Conservation (phyloP, 495 filamentous ascomycete genomes). For the Jackrogersella minutella region DNA sequence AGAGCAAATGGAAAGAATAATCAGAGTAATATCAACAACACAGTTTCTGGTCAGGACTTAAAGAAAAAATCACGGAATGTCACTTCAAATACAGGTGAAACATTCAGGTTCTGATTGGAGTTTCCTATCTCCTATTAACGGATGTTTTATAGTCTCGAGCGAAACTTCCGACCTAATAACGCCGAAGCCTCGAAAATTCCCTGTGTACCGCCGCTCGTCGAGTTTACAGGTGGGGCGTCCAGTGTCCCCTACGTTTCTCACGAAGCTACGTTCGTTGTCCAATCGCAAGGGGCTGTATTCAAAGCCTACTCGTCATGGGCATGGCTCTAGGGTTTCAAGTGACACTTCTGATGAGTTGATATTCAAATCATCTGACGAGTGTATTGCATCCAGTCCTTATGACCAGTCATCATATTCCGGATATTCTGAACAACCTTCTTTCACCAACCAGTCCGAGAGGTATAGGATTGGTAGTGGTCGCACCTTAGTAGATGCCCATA, state of each 20-base stretch:
- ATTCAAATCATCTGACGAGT: conserved; percentile 13
- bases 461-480: conserved; percentile 15
- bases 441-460: conserved; percentile 4
- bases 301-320: conserved; percentile 20
- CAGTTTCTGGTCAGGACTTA: not conserved
- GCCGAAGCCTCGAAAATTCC: conserved; percentile 14
- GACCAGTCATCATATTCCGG: conserved; percentile 8
- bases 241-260: conserved; percentile 24
- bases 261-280: conserved; percentile 34
- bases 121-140: not conserved
- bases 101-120: not conserved
- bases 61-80: not conserved
- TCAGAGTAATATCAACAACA: not conserved
- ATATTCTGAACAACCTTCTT: not conserved
- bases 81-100: conserved; percentile 11
- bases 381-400: not conserved
- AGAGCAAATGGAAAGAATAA: not conserved
- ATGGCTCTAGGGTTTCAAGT: conserved; percentile 18
- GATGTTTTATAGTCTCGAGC: conserved; percentile 6
- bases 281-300: conserved; percentile 32
- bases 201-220: conserved; percentile 27
- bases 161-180: conserved; percentile 4
- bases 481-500: conserved; percentile 11
- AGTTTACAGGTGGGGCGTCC: conserved; percentile 18
- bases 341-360: conserved; percentile 34